A percentile compares a stretch with the other conserved stretches of the same genome.
Conservation (phyloP, 768 basidiomycete genomes). For the Boletus patriciae region DNA sequence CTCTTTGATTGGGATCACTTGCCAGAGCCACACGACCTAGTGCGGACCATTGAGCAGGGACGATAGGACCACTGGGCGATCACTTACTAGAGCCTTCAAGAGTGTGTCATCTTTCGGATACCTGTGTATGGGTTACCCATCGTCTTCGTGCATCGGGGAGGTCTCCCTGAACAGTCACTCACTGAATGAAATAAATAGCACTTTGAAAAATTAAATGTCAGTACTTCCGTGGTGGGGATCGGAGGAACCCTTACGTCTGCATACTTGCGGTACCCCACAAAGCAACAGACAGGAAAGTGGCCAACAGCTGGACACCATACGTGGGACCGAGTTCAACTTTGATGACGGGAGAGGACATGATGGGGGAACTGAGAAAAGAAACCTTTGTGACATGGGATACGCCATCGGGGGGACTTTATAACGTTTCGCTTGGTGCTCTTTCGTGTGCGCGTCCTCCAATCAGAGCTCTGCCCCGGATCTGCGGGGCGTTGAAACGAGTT, state of each 20-base stretch:
- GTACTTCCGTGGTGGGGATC: not conserved
- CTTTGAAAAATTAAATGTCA: not conserved
- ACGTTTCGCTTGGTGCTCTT: too few species aligned
- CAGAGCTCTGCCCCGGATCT: too few species aligned
- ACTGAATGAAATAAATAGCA: constrained; percentile 5
- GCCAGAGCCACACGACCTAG: constrained; percentile 4
- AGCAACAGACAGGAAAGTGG: constrained; percentile 5
- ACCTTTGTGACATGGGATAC: too few species aligned
- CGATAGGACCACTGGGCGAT: not conserved
- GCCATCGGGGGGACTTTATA: too few species aligned
- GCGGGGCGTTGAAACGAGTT: too few species aligned
- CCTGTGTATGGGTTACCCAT: not conserved
- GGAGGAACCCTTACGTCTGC: constrained; percentile 5
- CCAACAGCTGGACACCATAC: constrained; percentile 12
- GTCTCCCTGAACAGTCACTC: not conserved
- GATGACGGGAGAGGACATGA: not conserved
- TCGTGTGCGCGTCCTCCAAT: too few species aligned
- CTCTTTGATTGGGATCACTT: not conserved
- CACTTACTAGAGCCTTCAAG: not conserved
- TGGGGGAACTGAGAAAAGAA: too few species aligned
- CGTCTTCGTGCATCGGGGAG: not conserved
- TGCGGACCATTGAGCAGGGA: not conserved
- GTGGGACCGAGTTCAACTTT: constrained; percentile 1
- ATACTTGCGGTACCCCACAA: constrained; percentile 15
- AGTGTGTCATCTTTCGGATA: not conserved